Evolutionary conservation across 2,329 filamentous ascomycete genomes (phyloP), one percentile per base, ranked within the genome.

Genomic region (Nigrograna mackinnonii): DNA sequence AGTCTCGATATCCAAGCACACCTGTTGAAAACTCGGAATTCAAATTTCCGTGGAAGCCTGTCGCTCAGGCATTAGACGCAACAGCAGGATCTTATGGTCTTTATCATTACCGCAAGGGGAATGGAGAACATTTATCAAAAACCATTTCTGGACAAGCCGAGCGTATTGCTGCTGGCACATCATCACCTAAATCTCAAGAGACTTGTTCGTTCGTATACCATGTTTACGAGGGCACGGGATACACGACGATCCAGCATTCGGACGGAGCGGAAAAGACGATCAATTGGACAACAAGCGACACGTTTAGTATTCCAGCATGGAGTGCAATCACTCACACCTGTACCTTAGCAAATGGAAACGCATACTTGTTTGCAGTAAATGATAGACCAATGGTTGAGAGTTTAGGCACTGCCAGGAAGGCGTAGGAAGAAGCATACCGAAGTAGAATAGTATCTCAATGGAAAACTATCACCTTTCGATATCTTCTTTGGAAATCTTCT

Each of bases 151-250:
- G 9, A n/a, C 24, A 28, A 28, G 24, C 24, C 9, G 24, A 28
- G 24, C 24, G 9, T 28, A 28, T 28, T n/a, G n/a, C 9, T 28
- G 9, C 24, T 28, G 24, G 24, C 72, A 73, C 41, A 70, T 74
- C 2, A 75, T 73, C 0, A 73, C 78, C 1, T 71, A 80, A 48
- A 80, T 81, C 70, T 3, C 73, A 64, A 11, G 79, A 82, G 49
- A 79, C 77, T 0, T 64, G 71, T 0, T 80, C 77, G 0, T 72
- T 71, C 1, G 70, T 81, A 2, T 80, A 78, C 46, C 78, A 82
- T 44, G 70, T 79, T 9, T 55, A 79, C 9, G 59, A 71, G 21
- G 78, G 78, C 0, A 58, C 49, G 0, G 79, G 78, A 0, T 49
- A 62, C 16, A 68, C 67, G 1, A 49, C 52, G 1, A 68, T 79